Percentiles rank a stretch among this genome's conserved stretches.
Conservation (phyloP, 768 basidiomycete genomes). For the Omphalotus guepiniiformis region DNA sequence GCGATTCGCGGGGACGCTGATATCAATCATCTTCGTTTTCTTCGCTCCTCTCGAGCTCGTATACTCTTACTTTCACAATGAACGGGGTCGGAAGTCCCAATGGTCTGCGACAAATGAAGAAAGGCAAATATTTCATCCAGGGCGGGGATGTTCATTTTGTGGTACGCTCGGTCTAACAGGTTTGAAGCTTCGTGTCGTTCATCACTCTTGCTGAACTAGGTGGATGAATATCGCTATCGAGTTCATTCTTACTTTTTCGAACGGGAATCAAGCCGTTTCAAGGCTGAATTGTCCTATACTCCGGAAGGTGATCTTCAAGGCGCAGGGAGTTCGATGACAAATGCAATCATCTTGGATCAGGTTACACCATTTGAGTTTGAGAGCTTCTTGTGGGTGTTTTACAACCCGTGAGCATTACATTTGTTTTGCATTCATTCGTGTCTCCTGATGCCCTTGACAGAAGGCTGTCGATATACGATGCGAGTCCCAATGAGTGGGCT, state of each 20-base stretch:
- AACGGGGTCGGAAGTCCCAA: too few relatives aligned
- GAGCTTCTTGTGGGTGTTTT: constrained; percentile 59
- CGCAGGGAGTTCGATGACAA: constrained; percentile 28
- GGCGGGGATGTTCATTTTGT: constrained; percentile 46
- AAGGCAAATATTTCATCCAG: constrained; percentile 1
- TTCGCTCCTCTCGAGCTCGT: not conserved
- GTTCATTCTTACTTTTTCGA: constrained; percentile 53
- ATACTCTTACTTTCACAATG: too few relatives aligned
- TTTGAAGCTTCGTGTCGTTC: not conserved
- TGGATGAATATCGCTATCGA: constrained; percentile 43
- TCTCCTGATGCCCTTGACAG: constrained; percentile 21
- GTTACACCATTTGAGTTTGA: constrained; percentile 45
- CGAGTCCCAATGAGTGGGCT: constrained; percentile 35
- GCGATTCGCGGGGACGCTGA: too few relatives aligned
- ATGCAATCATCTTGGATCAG: constrained; percentile 34
- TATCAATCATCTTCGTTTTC: not conserved
- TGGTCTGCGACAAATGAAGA: constrained; percentile 6
- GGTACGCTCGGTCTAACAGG: constrained; percentile 24
- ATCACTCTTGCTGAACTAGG: constrained; percentile 19
- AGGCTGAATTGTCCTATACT: constrained; percentile 24
- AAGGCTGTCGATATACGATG: constrained; percentile 34
- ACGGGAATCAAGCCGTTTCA: constrained; percentile 46
- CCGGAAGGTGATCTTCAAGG: constrained; percentile 21
- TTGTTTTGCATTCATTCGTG: not conserved
- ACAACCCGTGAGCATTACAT: constrained; percentile 47